Evolutionary conservation across 169 alveolate genomes (phyloP).

Genomic region (Eimeria necatrix): DNA sequence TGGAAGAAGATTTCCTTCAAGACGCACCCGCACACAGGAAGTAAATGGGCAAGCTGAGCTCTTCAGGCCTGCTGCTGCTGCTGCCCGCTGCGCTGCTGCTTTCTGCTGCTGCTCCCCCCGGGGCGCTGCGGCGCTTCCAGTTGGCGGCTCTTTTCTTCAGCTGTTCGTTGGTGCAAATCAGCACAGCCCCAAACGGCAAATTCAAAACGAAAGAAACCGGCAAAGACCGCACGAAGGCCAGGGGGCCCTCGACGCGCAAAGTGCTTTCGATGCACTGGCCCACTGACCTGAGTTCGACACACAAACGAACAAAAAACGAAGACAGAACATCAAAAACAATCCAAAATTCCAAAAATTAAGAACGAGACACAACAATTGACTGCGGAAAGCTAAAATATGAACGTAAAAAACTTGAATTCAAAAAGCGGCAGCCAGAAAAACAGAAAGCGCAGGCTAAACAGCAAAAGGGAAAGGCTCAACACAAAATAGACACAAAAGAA

Average conservation of each 20-base stretch:
- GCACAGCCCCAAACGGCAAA: slow-evolving; percentile 95
- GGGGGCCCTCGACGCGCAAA: slow-evolving; percentile 93
- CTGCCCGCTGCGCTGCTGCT: neutral
- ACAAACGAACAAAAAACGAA: neutral
- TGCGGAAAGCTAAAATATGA: too few relatives aligned
- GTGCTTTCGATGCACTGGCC: slow-evolving; percentile 85
- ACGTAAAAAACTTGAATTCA: too few relatives aligned
- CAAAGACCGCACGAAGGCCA: slow-evolving; percentile 94
- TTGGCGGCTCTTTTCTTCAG: slow-evolving; percentile 85
- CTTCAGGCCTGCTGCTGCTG: neutral
- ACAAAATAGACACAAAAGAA: too few relatives aligned
- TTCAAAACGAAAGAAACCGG: slow-evolving; percentile 97
- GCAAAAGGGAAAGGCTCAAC: too few relatives aligned
- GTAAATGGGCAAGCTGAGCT: slow-evolving; percentile 54
- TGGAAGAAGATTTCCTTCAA: too few relatives aligned
- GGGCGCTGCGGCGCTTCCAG: slow-evolving; percentile 15
- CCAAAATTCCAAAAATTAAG: neutral
- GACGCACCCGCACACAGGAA: slow-evolving; percentile 80
- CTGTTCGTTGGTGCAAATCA: slow-evolving; percentile 95
- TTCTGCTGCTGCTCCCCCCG: neutral
- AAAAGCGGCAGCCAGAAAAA: too few relatives aligned
- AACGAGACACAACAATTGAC: neutral
- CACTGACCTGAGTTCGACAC: slow-evolving; percentile 65
- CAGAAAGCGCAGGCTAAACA: too few relatives aligned
- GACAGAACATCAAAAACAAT: neutral